A percentile compares a stretch with the other conserved stretches of the same genome.
Conservation (phyloP, 2,329 filamentous ascomycete species). For the Phialemoniopsis sp. region DNA sequence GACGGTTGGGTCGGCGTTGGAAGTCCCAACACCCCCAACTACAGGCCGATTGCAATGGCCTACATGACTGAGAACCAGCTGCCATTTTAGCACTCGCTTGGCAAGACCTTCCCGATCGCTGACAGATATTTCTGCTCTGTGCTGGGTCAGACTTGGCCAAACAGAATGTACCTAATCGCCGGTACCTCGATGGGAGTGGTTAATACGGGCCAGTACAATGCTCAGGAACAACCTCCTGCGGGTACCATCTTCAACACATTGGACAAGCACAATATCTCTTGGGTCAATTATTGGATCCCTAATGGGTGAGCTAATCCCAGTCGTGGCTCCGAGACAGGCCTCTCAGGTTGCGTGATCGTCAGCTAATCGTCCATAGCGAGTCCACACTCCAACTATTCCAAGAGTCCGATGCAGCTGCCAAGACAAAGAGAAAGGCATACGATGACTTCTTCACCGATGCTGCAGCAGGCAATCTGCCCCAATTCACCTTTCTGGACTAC, state of each 20-base stretch:
- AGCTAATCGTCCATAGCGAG: background rate
- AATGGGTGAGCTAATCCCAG: too few relatives aligned
- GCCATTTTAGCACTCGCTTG: background rate
- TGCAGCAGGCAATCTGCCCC: background rate
- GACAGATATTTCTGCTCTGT: background rate
- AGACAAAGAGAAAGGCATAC: background rate
- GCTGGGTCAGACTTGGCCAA: background rate
- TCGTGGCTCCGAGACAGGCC: too few relatives aligned
- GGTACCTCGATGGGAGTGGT: background rate
- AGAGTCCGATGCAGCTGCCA: background rate
- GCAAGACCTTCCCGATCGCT: background rate
- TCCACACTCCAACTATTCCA: background rate
- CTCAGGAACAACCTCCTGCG: background rate
- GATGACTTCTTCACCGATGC: background rate
- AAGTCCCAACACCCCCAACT: too few relatives aligned
- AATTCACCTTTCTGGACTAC: conserved; percentile 1
- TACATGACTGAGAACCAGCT: conserved; percentile 1
- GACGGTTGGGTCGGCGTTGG: conserved; percentile 1
- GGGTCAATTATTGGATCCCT: background rate
- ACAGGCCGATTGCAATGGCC: conserved; percentile 1
- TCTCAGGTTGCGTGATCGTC: too few relatives aligned
- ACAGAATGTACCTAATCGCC: background rate
- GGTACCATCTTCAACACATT: conserved; percentile 1
- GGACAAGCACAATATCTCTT: background rate
- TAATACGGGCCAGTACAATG: background rate